Evolutionary conservation across 1,284 basidiomycete species (phyloP).

Genomic region (Apiotrichum brassicae): DNA sequence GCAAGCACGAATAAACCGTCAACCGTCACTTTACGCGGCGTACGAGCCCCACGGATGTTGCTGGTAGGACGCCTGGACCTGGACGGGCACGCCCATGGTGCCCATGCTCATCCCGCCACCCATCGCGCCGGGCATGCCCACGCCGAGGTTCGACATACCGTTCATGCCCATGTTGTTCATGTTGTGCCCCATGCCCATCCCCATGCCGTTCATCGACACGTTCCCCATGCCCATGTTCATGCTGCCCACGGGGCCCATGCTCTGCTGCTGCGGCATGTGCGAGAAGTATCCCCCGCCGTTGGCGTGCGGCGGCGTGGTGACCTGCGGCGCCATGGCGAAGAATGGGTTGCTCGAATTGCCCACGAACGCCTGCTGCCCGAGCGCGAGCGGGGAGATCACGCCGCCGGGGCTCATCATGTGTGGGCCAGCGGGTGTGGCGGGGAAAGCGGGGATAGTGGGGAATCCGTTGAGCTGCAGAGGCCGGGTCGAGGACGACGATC

Average conservation of each 20-base stretch:
- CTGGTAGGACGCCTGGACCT: background rate
- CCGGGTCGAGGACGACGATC: conserved; percentile 23
- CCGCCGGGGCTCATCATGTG: background rate
- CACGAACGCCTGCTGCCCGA: conserved; percentile 17
- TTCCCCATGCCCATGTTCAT: background rate
- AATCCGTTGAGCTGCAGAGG: conserved; percentile 31
- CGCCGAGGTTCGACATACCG: conserved; percentile 3
- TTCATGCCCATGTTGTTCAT: conserved; percentile 5
- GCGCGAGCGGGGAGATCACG: conserved; percentile 4
- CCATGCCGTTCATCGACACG: background rate
- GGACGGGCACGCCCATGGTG: conserved; percentile 5
- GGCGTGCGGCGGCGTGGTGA: background rate
- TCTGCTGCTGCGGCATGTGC: background rate
- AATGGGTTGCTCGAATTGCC: background rate
- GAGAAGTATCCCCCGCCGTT: background rate
- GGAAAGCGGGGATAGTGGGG: conserved; percentile 8
- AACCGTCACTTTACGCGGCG: background rate
- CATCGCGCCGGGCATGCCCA: background rate
- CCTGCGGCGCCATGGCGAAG: background rate
- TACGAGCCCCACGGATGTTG: background rate
- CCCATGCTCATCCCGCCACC: conserved; percentile 1
- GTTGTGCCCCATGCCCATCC: background rate
- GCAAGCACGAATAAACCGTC: too few species aligned
- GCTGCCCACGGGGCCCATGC: background rate
- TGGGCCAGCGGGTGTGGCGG: background rate